These are phyloP conservation scores for Globisporangium recalcitrans DNA, from an alignment of 352 stramenopile genomes.

Conservation along the genomic window DNA sequence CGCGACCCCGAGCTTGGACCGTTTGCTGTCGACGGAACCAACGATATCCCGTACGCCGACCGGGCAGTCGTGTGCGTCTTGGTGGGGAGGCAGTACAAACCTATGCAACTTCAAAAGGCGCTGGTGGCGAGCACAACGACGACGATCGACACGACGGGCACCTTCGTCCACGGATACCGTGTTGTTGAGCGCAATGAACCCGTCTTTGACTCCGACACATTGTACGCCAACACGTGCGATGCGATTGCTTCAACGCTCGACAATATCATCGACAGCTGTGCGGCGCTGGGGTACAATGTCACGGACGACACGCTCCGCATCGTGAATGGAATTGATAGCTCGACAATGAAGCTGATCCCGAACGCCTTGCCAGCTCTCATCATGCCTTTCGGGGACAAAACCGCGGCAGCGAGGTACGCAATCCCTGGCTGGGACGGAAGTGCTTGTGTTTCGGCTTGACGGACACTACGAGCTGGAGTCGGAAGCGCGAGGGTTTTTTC, in stretches of 20 bases:
- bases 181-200: slow-evolving; percentile 13
- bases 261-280: slow-evolving; percentile 23
- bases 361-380: slow-evolving; percentile 29
- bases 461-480: slow-evolving; percentile 17
- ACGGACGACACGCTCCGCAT: slow-evolving; percentile 24
- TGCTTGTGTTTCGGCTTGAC: slow-evolving; percentile 26
- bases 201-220: neutral
- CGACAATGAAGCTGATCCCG: slow-evolving; percentile 6
- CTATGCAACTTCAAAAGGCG: slow-evolving; percentile 8
- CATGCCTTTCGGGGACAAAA: slow-evolving; percentile 23
- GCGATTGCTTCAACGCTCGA: slow-evolving; percentile 22
- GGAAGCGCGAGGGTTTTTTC: slow-evolving; percentile 10
- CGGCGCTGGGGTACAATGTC: slow-evolving; percentile 25
- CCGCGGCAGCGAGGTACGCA: slow-evolving; percentile 10
- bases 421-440: slow-evolving; percentile 23
- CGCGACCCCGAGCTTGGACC: slow-evolving; percentile 3
- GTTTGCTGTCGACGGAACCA: neutral
- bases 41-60: slow-evolving; percentile 15
- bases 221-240: slow-evolving; percentile 17
- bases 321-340: slow-evolving; percentile 18
- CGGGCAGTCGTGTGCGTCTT: slow-evolving; percentile 8
- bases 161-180: slow-evolving; percentile 13
- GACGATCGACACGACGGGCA: slow-evolving; percentile 13
- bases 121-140: slow-evolving; percentile 1
- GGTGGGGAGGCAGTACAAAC: slow-evolving; percentile 16